phyloP scores from a whole-genome alignment of 2,329 filamentous ascomycete genomes.

The Fonsecaea monophora region DNA sequence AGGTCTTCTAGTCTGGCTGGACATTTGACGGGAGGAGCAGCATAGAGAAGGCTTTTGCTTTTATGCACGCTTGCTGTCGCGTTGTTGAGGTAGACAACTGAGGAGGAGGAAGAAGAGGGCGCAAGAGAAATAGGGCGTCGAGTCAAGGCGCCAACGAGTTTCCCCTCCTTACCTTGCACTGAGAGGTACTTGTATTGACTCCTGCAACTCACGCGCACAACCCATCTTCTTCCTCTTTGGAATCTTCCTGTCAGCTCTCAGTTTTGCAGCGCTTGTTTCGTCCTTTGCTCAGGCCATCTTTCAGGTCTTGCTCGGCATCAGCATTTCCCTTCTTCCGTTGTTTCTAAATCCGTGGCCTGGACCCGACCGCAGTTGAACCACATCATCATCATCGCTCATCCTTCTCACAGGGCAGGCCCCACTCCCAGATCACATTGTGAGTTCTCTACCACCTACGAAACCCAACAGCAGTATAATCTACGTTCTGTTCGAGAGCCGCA shows the following conservation, averaged over 20 bases:
- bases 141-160: constrained; percentile 1
- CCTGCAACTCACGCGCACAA: not conserved
- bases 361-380: constrained; percentile 16
- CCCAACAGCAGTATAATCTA: not conserved
- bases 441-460: not conserved
- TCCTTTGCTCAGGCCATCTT: constrained; percentile 16
- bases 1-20: not conserved
- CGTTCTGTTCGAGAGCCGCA: not conserved
- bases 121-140: not conserved
- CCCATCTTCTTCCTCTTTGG: not conserved
- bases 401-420: constrained; percentile 8
- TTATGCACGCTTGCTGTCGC: constrained; percentile 8
- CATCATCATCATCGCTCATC: constrained; percentile 5
- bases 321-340: not conserved
- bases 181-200: not conserved
- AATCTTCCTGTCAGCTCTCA: constrained; percentile 10
- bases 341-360: constrained; percentile 22
- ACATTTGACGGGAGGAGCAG: not conserved
- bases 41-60: not conserved
- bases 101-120: not conserved
- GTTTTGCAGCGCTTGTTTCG: constrained; percentile 27
- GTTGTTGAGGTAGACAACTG: not conserved
- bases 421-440: constrained; percentile 4
- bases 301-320: constrained; percentile 19
- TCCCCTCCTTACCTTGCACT: not conserved